A percentile compares a stretch with the other conserved stretches of the same genome.
Evolutionary conservation across 192 early-diverging fungal genomes (phyloP).

Genomic region (Gigaspora rosea): DNA sequence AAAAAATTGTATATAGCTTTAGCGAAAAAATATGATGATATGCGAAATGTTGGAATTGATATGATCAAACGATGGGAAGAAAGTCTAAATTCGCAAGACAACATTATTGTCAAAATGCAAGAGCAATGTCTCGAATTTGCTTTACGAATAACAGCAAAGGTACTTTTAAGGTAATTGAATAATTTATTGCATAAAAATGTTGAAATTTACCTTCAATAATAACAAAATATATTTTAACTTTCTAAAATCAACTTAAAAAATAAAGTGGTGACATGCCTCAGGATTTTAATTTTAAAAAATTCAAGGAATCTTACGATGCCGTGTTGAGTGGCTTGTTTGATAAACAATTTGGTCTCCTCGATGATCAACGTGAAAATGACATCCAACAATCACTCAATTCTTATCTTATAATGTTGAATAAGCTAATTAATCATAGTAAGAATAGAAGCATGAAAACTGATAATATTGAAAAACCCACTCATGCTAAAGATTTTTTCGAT

Average conservation of each 20-base stretch:
- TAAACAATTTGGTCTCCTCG: slow-evolving; percentile 13
- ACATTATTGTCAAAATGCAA: not conserved
- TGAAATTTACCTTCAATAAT: not conserved
- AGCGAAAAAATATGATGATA: not conserved
- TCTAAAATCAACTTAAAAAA: not conserved
- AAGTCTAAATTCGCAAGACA: not conserved
- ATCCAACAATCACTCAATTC: not conserved
- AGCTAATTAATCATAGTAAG: not conserved
- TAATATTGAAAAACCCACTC: no score
- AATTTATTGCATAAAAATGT: not conserved
- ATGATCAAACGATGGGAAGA: slow-evolving; percentile 7
- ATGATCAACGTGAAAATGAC: not conserved
- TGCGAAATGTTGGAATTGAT: slow-evolving; percentile 5
- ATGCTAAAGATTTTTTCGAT: slow-evolving; percentile 8
- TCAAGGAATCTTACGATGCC: not conserved
- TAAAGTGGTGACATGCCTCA: not conserved
- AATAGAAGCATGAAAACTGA: not conserved
- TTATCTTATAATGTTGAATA: not conserved
- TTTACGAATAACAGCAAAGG: not conserved
- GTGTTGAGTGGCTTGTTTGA: slow-evolving; percentile 2
- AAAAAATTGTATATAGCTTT: not conserved
- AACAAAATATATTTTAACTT: not conserved
- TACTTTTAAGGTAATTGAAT: not conserved
- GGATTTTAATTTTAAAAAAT: not conserved
- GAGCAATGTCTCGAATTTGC: slow-evolving; percentile 1